Conservation (phyloP, 140 eudicot genomes). For the Flaveria floridana region DNA sequence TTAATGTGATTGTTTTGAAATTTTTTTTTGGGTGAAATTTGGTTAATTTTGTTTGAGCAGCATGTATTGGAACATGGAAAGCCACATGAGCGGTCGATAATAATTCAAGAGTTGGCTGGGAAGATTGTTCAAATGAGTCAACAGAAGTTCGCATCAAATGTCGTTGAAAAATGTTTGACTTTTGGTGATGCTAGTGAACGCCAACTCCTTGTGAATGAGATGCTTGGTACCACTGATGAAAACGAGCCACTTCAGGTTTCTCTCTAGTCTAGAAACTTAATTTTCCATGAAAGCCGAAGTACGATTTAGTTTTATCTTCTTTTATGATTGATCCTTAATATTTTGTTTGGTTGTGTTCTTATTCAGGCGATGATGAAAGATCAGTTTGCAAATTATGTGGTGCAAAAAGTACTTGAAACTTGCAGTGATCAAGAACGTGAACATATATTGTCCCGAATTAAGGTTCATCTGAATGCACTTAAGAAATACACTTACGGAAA, state of each 20-base stretch:
- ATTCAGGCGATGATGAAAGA: conserved; percentile 99
- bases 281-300: too few species aligned
- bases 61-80: conserved; percentile 89
- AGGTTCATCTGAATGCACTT: conserved; percentile 91
- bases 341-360: neutral
- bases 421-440: conserved; percentile 95
- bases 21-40: too few species aligned
- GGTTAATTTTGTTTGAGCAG: too few species aligned
- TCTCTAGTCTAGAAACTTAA: too few species aligned
- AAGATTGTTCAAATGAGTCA: conserved; percentile 92
- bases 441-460: conserved; percentile 73
- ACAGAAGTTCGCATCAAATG: conserved; percentile 94
- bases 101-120: conserved; percentile 77
- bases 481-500: conserved; percentile 97
- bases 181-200: conserved; percentile 75
- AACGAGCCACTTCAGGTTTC: conserved; percentile 99
- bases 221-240: conserved; percentile 95
- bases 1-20: neutral
- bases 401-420: conserved; percentile 96
- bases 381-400: conserved; percentile 95
- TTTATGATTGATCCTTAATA: neutral
- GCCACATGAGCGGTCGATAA: conserved; percentile 72
- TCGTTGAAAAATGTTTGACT: conserved; percentile 87
- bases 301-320: too few species aligned
- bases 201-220: conserved; percentile 75